Percentiles rank a stretch among this genome's conserved stretches.
These are phyloP conservation scores for Scheffersomyces parashehatae DNA, from an alignment of 1,139 yeast genomes.

Conservation along the genomic window DNA sequence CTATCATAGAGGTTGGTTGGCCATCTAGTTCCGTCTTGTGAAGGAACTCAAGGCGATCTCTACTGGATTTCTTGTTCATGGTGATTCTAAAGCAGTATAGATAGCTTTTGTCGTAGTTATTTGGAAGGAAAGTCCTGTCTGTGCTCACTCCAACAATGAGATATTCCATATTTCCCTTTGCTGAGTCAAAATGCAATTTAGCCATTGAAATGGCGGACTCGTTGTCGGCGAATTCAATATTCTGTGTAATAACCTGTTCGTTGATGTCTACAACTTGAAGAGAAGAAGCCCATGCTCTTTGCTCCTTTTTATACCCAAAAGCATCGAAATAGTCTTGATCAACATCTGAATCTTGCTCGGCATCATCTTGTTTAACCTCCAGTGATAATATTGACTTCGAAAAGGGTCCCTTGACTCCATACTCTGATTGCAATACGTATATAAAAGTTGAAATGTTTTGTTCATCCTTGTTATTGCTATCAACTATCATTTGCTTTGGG, in stretches of 20 bases:
- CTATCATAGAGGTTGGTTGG: constrained; percentile 49
- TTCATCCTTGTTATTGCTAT: constrained; percentile 11
- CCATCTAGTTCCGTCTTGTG: constrained; percentile 64
- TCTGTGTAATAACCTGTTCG: constrained; percentile 36
- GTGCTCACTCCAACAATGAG: constrained; percentile 52
- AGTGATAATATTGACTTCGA: constrained; percentile 1
- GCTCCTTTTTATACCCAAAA: constrained; percentile 35
- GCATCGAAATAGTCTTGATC: constrained; percentile 35
- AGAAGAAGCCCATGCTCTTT: constrained; percentile 49
- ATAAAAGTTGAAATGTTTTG: constrained; percentile 20
- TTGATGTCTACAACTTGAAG: constrained; percentile 50
- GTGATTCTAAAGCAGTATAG: constrained; percentile 47
- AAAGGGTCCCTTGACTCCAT: constrained; percentile 35
- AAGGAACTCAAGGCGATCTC: constrained; percentile 41
- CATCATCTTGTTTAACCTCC: constrained; percentile 9
- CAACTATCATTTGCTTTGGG: constrained; percentile 49
- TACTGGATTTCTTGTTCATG: constrained; percentile 17
- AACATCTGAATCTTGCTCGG: constrained; percentile 9
- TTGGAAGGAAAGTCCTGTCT: constrained; percentile 39
- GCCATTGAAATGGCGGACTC: constrained; percentile 40
- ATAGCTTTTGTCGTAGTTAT: constrained; percentile 27
- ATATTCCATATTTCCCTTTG: constrained; percentile 27
- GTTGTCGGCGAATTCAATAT: constrained; percentile 39
- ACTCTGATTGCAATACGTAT: constrained; percentile 51
- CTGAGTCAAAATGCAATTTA: constrained; percentile 19